Evolutionary conservation across 139 green algal species (phyloP).

Genomic region (Marvania coccoides): DNA sequence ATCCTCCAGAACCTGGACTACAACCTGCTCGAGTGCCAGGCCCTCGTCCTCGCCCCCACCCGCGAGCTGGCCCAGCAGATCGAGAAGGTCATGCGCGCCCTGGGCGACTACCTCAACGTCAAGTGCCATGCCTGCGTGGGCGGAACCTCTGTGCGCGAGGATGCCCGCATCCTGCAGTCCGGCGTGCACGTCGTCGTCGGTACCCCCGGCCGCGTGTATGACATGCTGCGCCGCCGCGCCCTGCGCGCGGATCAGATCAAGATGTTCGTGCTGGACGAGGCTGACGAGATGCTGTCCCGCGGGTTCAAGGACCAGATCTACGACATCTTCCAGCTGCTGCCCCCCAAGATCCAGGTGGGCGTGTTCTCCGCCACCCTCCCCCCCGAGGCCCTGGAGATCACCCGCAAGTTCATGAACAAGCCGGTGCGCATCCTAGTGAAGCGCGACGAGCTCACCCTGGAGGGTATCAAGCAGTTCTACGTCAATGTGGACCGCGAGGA

Average conservation of each 20-base stretch:
- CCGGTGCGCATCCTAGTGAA: conserved; percentile 99
- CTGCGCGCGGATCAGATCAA: conserved; percentile 84
- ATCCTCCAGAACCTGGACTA: conserved; percentile 96
- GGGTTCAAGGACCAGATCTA: conserved; percentile 99
- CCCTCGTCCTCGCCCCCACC: conserved; percentile 95
- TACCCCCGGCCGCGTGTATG: conserved; percentile 95
- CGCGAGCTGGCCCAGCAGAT: conserved; percentile 99
- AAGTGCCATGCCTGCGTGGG: conserved; percentile 99
- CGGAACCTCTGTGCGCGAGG: conserved; percentile 94
- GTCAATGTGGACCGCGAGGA: conserved; percentile 91
- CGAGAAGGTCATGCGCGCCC: conserved; percentile 97
- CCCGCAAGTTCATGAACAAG: conserved; percentile 99
- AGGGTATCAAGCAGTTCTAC: conserved; percentile 99
- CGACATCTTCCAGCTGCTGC: conserved; percentile 99
- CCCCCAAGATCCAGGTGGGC: conserved; percentile 97
- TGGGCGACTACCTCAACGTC: conserved; percentile 97
- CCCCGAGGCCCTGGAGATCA: conserved; percentile 98
- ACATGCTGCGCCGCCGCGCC: conserved; percentile 95
- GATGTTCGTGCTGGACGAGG: conserved; percentile 98
- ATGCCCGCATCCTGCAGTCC: conserved; percentile 84
- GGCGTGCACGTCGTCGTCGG: conserved; percentile 94
- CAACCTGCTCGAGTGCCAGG: conserved; percentile 89
- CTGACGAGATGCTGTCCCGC: conserved; percentile 97
- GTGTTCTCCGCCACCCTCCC: conserved; percentile 99
- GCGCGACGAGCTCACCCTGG: conserved; percentile 98